Percentiles rank a stretch among this genome's conserved stretches.
phyloP scores from a whole-genome alignment of 345 rosid species.

The Populus tremula region DNA sequence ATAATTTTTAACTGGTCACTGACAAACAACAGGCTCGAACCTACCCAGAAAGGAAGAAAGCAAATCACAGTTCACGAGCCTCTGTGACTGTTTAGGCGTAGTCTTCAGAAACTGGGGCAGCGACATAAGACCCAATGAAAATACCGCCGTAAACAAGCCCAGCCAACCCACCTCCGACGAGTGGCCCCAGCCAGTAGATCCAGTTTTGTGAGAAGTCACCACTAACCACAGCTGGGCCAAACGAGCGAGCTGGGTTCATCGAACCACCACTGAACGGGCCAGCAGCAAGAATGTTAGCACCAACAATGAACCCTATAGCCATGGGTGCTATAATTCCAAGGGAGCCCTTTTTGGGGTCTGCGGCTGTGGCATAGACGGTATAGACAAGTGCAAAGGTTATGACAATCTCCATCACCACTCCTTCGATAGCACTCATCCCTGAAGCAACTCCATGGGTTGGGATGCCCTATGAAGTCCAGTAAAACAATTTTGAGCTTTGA shows the following conservation, averaged over 20 bases:
- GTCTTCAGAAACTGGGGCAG: slow-evolving; percentile 37
- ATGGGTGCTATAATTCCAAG: slow-evolving; percentile 75
- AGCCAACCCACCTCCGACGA: slow-evolving; percentile 77
- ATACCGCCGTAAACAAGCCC: slow-evolving; percentile 74
- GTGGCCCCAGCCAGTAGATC: slow-evolving; percentile 87
- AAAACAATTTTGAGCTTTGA: not conserved
- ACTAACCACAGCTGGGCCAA: slow-evolving; percentile 82
- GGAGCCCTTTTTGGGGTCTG: slow-evolving; percentile 79
- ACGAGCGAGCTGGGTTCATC: slow-evolving; percentile 91
- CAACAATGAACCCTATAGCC: slow-evolving; percentile 85
- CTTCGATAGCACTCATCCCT: slow-evolving; percentile 55
- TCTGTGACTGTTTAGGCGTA: not conserved
- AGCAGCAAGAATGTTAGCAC: slow-evolving; percentile 88
- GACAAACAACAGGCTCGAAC: slow-evolving; percentile 2
- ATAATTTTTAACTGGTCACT: not conserved
- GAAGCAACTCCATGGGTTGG: slow-evolving; percentile 76
- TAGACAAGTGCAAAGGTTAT: slow-evolving; percentile 76
- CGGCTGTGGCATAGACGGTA: slow-evolving; percentile 85
- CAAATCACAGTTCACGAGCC: not conserved
- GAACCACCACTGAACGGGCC: slow-evolving; percentile 95
- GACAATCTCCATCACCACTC: slow-evolving; percentile 70
- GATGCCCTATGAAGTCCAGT: slow-evolving; percentile 45
- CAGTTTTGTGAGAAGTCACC: slow-evolving; percentile 64
- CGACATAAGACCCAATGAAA: slow-evolving; percentile 58
- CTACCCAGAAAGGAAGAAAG: slow-evolving; percentile 2